Conservation (phyloP, 2,329 filamentous ascomycete genomes). For the Botryotinia globosa region DNA sequence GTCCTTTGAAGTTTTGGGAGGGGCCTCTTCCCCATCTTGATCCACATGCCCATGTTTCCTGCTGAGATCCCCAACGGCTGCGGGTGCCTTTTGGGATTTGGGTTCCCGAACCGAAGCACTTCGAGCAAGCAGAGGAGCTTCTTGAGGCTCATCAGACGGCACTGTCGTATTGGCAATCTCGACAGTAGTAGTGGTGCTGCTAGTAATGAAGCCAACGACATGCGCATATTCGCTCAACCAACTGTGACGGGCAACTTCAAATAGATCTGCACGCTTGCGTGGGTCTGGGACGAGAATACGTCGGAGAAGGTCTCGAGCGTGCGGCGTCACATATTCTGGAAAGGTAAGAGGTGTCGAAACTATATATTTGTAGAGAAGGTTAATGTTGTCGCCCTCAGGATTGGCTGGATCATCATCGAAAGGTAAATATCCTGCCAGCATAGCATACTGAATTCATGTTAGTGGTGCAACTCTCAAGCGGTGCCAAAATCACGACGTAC, state of each 20-base stretch:
- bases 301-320: constrained; percentile 86
- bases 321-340: constrained; percentile 96
- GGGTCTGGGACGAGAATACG: constrained; percentile 95
- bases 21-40: constrained; percentile 58
- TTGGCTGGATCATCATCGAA: constrained; percentile 99
- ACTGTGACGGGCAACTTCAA: constrained; percentile 95
- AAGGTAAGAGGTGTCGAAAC: constrained; percentile 96
- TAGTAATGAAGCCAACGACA: constrained; percentile 94
- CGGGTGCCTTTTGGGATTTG: constrained; percentile 60
- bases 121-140: constrained; percentile 66
- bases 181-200: constrained; percentile 80
- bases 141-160: constrained; percentile 51
- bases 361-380: constrained; percentile 98
- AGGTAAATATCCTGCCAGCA: constrained; percentile 95
- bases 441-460: constrained; percentile 71
- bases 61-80: constrained; percentile 59
- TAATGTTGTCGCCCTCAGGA: constrained; percentile 98
- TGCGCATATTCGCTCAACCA: constrained; percentile 98
- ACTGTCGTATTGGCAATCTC: constrained; percentile 82
- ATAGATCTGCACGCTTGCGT: constrained; percentile 88
- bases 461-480: constrained; percentile 25
- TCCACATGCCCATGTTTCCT: constrained; percentile 76
- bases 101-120: constrained; percentile 92
- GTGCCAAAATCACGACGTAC: constrained; percentile 54
- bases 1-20: constrained; percentile 68